Conservation (phyloP, 2,329 filamentous ascomycete genomes). For the Colletotrichum magnum region DNA sequence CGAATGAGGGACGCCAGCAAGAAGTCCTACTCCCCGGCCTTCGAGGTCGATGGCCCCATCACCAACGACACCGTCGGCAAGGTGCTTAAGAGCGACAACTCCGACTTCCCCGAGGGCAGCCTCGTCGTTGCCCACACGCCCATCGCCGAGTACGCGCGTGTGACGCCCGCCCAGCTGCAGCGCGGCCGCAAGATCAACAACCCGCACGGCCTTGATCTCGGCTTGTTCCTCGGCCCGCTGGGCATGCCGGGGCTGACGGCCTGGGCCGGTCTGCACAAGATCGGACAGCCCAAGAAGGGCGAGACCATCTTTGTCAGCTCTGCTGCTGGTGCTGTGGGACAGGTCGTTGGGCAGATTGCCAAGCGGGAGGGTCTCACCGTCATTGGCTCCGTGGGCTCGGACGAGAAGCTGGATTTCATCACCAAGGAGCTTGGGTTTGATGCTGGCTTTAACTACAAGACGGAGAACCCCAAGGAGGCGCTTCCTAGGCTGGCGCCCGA, state of each 20-base stretch:
- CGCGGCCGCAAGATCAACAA: conserved; percentile 67
- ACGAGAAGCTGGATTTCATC: conserved; percentile 82
- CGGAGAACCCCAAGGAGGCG: conserved; percentile 77
- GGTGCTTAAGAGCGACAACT: conserved; percentile 78
- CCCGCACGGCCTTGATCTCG: conserved; percentile 75
- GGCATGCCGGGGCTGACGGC: conserved; percentile 74
- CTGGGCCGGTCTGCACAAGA: conserved; percentile 76
- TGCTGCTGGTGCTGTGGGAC: conserved; percentile 85
- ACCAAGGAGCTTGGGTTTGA: conserved; percentile 66
- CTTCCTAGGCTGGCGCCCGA: conserved; percentile 80
- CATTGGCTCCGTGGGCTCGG: conserved; percentile 85
- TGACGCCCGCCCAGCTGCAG: conserved; percentile 21
- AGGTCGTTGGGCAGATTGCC: conserved; percentile 87
- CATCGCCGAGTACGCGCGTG: conserved; percentile 74
- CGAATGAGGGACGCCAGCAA: conserved; percentile 76
- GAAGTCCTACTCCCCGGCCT: conserved; percentile 78
- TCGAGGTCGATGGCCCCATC: conserved; percentile 74
- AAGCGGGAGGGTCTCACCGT: conserved; percentile 85
- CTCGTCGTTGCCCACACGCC: conserved; percentile 64
- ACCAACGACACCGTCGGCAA: conserved; percentile 74
- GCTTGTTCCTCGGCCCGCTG: conserved; percentile 80
- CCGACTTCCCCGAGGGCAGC: conserved; percentile 62
- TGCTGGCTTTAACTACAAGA: conserved; percentile 89
- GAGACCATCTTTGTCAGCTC: conserved; percentile 87
- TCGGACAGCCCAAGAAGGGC: conserved; percentile 74